Evolutionary conservation across 345 rosid species (phyloP).

Genomic region (Brassica nigra): DNA sequence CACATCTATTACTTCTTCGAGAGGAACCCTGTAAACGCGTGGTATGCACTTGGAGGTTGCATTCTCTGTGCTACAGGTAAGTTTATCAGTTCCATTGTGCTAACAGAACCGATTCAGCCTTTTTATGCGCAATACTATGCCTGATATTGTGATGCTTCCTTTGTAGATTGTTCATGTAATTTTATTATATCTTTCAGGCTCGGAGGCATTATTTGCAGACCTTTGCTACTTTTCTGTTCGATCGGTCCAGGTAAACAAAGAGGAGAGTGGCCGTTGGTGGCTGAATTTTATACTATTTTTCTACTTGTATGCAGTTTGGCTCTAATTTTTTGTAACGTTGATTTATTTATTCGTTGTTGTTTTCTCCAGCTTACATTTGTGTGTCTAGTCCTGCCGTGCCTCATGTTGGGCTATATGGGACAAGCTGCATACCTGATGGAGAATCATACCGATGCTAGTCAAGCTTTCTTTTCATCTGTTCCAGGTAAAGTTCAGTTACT

Average conservation of each 20-base stretch:
- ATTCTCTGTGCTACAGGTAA: conserved; percentile 97
- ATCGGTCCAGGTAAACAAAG: conserved; percentile 83
- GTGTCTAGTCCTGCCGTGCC: conserved; percentile 95
- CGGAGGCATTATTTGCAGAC: conserved; percentile 99
- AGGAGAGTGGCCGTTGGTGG: conserved; percentile 22
- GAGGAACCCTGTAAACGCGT: conserved; percentile 81
- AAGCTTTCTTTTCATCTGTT: conserved; percentile 82
- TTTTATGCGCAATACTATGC: not conserved
- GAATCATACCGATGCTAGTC: conserved; percentile 58
- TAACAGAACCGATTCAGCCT: conserved; percentile 13
- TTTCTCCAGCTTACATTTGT: conserved; percentile 94
- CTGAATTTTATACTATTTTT: conserved; percentile 19
- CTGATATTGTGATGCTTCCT: not conserved
- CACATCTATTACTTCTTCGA: conserved; percentile 87
- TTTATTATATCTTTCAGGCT: conserved; percentile 57
- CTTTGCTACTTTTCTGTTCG: conserved; percentile 96
- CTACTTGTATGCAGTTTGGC: conserved; percentile 1
- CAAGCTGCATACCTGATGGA: conserved; percentile 96
- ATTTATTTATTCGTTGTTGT: conserved; percentile 50
- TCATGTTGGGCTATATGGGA: conserved; percentile 94
- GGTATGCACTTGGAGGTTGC: conserved; percentile 99
- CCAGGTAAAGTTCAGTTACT: conserved; percentile 67
- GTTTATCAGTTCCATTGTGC: conserved; percentile 5
- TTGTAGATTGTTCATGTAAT: conserved; percentile 12
- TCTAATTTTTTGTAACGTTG: conserved; percentile 26